A percentile compares a stretch with the other conserved stretches of the same genome.
Conservation (phyloP, 306 rosid species). For the Cucurbita maxima region DNA sequence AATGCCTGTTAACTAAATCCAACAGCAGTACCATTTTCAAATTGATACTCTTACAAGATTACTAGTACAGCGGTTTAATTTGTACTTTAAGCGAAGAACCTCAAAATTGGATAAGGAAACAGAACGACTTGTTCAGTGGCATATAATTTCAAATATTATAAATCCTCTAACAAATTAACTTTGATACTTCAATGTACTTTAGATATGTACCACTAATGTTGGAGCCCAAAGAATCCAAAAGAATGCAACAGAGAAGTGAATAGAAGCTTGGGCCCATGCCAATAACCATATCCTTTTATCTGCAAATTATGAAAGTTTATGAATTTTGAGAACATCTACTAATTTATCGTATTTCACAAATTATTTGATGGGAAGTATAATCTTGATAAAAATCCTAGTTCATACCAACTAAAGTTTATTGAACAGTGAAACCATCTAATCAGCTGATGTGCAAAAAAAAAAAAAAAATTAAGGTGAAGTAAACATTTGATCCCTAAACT, state of each 20-base stretch:
- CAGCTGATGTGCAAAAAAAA: neutral
- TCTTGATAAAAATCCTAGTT: neutral
- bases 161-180: neutral
- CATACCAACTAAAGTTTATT: neutral
- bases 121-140: neutral
- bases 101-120: neutral
- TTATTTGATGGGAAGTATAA: neutral
- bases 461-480: no score
- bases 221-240: constrained; percentile 98
- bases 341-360: neutral
- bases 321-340: constrained; percentile 3
- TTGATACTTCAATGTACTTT: neutral
- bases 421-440: neutral
- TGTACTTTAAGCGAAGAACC: neutral
- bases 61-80: neutral
- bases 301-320: constrained; percentile 25
- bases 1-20: neutral
- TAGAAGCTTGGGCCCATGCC: constrained; percentile 83
- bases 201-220: constrained; percentile 67
- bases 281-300: constrained; percentile 93
- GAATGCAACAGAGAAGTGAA: constrained; percentile 62
- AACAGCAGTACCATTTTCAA: neutral
- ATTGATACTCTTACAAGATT: neutral
- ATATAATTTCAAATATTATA: neutral
- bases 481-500: no score